A percentile compares a stretch with the other conserved stretches of the same genome.
These are phyloP conservation scores for Croton setiger DNA, from an alignment of 441 rosid genomes.

Conservation along the genomic window DNA sequence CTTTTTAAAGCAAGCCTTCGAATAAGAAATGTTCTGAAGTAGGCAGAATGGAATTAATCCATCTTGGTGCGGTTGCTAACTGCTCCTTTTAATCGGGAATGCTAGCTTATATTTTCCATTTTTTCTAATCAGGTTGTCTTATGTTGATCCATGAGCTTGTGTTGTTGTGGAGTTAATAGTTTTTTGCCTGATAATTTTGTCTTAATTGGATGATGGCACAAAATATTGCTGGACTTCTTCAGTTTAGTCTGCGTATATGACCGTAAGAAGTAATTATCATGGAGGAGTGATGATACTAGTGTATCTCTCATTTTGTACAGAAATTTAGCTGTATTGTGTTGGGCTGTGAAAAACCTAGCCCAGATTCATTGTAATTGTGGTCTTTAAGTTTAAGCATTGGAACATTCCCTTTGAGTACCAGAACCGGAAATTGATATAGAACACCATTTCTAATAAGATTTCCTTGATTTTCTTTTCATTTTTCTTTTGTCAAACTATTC, in stretches of 20 bases:
- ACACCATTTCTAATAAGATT: not conserved
- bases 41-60: not conserved
- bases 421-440: not conserved
- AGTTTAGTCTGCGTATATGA: not conserved
- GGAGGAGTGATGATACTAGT: too few relatives aligned
- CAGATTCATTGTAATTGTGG: not conserved
- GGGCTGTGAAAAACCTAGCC: not conserved
- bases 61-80: not conserved
- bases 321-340: not conserved
- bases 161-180: not conserved
- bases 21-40: not conserved
- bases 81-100: not conserved
- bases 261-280: too few relatives aligned
- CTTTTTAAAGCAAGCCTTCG: not conserved
- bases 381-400: not conserved
- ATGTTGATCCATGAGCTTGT: not conserved
- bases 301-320: not conserved
- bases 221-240: not conserved
- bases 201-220: not conserved
- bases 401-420: not conserved
- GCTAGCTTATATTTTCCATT: not conserved
- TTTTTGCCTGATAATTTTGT: not conserved
- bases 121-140: not conserved
- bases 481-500: not conserved
- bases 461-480: not conserved